phyloP scores from a whole-genome alignment of 2,329 filamentous ascomycete species.

The Verticillium nubilum region DNA sequence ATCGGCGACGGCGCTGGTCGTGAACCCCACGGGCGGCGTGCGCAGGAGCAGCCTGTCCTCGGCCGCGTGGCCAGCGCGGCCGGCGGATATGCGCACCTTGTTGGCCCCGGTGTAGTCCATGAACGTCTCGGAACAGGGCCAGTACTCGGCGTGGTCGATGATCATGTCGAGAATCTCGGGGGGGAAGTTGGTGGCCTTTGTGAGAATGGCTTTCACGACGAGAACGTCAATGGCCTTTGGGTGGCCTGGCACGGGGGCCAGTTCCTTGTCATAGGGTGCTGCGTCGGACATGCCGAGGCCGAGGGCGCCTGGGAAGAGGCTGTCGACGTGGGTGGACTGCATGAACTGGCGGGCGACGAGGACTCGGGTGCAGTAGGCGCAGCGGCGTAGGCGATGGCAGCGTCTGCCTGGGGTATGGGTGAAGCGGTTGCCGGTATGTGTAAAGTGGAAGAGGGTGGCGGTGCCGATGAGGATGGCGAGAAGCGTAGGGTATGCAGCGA shows the following conservation, averaged over 20 bases:
- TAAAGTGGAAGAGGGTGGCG: not conserved
- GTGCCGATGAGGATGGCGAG: not conserved
- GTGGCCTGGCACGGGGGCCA: conserved; percentile 10
- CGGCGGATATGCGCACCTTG: conserved; percentile 17
- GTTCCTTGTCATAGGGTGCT: not conserved
- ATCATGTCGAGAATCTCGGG: conserved; percentile 50
- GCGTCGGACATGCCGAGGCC: not conserved
- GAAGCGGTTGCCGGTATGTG: not conserved
- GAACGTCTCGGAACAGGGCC: conserved; percentile 41
- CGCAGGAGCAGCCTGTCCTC: conserved; percentile 32
- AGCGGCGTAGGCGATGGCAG: not conserved
- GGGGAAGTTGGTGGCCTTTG: conserved; percentile 37
- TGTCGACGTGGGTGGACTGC: not conserved
- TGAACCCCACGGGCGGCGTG: conserved; percentile 31
- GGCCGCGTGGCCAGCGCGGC: not conserved
- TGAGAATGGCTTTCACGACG: conserved; percentile 42
- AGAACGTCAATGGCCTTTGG: conserved; percentile 44
- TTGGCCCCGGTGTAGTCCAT: conserved; percentile 17
- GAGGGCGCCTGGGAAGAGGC: not conserved
- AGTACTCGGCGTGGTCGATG: conserved; percentile 58
- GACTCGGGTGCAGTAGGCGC: not conserved
- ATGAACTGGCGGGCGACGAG: not conserved
- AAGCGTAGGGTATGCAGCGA: not conserved
- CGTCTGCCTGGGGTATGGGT: not conserved
- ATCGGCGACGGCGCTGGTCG: conserved; percentile 9